Conservation (phyloP, 2,329 filamentous ascomycete genomes). For the Aspergillus sojae region DNA sequence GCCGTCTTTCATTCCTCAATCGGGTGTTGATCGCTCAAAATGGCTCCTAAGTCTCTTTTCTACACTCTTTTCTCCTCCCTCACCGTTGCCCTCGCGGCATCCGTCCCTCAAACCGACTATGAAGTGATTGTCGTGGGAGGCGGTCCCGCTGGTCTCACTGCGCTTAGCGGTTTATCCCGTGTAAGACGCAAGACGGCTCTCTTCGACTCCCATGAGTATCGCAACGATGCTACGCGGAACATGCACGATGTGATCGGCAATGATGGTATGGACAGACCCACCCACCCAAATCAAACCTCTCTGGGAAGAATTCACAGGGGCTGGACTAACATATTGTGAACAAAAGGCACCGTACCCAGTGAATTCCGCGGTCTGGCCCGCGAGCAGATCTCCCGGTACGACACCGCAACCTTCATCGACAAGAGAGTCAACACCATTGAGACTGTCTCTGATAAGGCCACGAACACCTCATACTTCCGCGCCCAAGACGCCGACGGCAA, state of each 20-base stretch:
- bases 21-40: conserved; percentile 8
- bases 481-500: conserved; percentile 42
- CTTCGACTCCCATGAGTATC: conserved; percentile 62
- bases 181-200: conserved; percentile 59
- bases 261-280: conserved; percentile 51
- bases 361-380: conserved; percentile 60
- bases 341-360: conserved; percentile 55
- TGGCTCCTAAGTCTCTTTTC: conserved; percentile 24
- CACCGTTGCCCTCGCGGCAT: conserved; percentile 23
- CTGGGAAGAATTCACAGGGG: too few relatives aligned
- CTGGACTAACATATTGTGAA: too few relatives aligned
- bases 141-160: conserved; percentile 59
- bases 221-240: conserved; percentile 59
- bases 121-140: conserved; percentile 63
- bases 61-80: conserved; percentile 28
- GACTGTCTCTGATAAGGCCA: conserved; percentile 17
- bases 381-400: conserved; percentile 55
- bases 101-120: conserved; percentile 42
- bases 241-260: conserved; percentile 65
- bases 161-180: conserved; percentile 60
- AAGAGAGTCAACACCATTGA: conserved; percentile 51
- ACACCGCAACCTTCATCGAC: conserved; percentile 54
- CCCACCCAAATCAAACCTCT: too few relatives aligned
- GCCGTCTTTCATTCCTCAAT: neutral
- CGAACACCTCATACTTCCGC: conserved; percentile 51